phyloP scores from a whole-genome alignment of 2,329 filamentous ascomycete species.

The Dichotomopilus funicola region DNA sequence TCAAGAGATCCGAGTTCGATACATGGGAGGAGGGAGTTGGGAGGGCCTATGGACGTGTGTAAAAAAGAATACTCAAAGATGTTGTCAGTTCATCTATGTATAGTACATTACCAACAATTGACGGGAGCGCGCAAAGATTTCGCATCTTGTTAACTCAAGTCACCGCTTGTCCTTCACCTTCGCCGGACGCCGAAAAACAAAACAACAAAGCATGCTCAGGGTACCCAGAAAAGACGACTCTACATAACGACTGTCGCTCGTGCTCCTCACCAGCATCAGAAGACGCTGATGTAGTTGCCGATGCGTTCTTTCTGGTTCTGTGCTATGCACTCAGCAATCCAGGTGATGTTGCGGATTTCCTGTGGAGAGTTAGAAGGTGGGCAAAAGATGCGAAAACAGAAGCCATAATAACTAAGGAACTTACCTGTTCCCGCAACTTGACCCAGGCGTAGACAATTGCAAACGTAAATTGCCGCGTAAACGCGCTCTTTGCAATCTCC shows the following conservation, averaged over 20 bases:
- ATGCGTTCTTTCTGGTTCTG: slow-evolving; percentile 99
- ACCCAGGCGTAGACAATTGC: slow-evolving; percentile 97
- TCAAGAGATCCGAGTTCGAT: too few relatives aligned
- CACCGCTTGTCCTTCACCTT: slow-evolving; percentile 12
- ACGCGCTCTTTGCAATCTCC: slow-evolving; percentile 92
- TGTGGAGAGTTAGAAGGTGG: slow-evolving; percentile 37
- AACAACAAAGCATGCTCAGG: slow-evolving; percentile 8
- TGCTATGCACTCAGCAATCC: slow-evolving; percentile 99
- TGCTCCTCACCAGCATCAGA: slow-evolving; percentile 44
- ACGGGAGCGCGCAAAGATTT: slow-evolving; percentile 11
- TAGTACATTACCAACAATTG: slow-evolving; percentile 42
- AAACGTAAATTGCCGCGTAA: slow-evolving; percentile 92
- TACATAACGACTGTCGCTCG: not conserved
- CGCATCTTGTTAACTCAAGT: slow-evolving; percentile 9
- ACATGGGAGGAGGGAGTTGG: slow-evolving; percentile 1
- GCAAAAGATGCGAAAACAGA: slow-evolving; percentile 5
- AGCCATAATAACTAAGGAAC: slow-evolving; percentile 27
- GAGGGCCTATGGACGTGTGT: slow-evolving; percentile 15
- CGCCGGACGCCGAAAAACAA: slow-evolving; percentile 14
- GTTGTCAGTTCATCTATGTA: slow-evolving; percentile 35
- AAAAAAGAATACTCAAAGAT: slow-evolving; percentile 30
- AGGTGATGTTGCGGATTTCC: slow-evolving; percentile 99
- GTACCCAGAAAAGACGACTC: slow-evolving; percentile 11
- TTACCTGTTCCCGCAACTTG: slow-evolving; percentile 91
- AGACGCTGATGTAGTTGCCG: slow-evolving; percentile 97